These are phyloP conservation scores for Fistulinella prunicolor DNA, from an alignment of 768 basidiomycete species.

Conservation along the genomic window DNA sequence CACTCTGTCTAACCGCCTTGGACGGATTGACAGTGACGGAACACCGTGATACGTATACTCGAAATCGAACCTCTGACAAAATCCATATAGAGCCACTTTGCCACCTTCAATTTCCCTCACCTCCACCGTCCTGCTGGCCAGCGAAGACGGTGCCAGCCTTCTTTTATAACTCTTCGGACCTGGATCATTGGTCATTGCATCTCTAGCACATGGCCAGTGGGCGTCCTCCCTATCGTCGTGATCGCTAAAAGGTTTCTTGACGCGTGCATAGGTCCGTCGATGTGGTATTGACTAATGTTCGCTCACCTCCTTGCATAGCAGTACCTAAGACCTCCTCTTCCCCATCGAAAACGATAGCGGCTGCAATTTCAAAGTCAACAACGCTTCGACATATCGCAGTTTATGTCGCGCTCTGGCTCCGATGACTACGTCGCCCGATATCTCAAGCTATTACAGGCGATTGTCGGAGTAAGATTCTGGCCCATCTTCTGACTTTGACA, in stretches of 20 bases:
- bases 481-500: too few relatives aligned
- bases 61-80: slow-evolving; percentile 68
- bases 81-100: slow-evolving; percentile 54
- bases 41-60: too few relatives aligned
- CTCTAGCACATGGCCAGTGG: slow-evolving; percentile 46
- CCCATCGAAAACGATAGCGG: slow-evolving; percentile 46
- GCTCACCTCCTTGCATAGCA: slow-evolving; percentile 31
- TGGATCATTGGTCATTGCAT: slow-evolving; percentile 41
- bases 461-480: too few relatives aligned
- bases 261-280: slow-evolving; percentile 44
- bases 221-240: slow-evolving; percentile 56
- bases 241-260: slow-evolving; percentile 55
- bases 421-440: too few relatives aligned
- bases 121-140: slow-evolving; percentile 34
- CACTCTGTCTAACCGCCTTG: too few relatives aligned
- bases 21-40: too few relatives aligned
- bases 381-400: slow-evolving; percentile 44
- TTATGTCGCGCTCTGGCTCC: slow-evolving; percentile 49
- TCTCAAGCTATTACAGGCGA: too few relatives aligned
- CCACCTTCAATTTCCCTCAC: slow-evolving; percentile 46
- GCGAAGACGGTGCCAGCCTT: slow-evolving; percentile 15
- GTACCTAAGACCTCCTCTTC: slow-evolving; percentile 49
- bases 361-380: slow-evolving; percentile 45
- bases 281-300: not conserved
- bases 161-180: slow-evolving; percentile 42